Evolutionary conservation across 495 filamentous ascomycete genomes (phyloP).

Genomic region (Lepraria neglecta): DNA sequence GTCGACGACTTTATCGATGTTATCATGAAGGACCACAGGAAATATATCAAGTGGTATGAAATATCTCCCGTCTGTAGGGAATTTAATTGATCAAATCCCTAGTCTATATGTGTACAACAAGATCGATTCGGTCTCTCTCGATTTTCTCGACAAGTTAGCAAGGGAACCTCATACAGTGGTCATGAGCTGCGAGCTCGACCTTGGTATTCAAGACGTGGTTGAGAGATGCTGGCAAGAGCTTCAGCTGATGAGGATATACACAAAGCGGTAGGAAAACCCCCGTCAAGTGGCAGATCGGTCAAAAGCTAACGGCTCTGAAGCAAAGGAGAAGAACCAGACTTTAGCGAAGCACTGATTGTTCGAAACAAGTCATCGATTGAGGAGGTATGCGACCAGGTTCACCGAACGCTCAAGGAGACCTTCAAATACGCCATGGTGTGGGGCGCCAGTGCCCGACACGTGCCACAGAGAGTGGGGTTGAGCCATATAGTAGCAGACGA

Average conservation of each 20-base stretch:
- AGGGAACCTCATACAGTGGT: conserved; percentile 90
- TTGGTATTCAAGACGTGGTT: conserved; percentile 93
- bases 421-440: conserved; percentile 99
- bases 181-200: conserved; percentile 96
- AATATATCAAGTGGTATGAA: conserved; percentile 78
- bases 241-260: conserved; percentile 86
- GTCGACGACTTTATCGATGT: conserved; percentile 99
- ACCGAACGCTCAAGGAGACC: conserved; percentile 90
- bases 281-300: too few species aligned
- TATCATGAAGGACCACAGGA: conserved; percentile 97
- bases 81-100: too few species aligned
- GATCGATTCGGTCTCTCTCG: conserved; percentile 90
- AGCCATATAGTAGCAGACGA: conserved; percentile 84
- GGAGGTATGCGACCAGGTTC: conserved; percentile 94
- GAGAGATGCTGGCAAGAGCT: conserved; percentile 95
- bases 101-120: conserved; percentile 99
- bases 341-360: conserved; percentile 90
- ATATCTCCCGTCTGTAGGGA: not conserved
- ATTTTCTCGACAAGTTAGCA: conserved; percentile 86
- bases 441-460: conserved; percentile 91
- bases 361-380: conserved; percentile 81
- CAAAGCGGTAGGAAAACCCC: conserved; percentile 58
- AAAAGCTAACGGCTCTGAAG: conserved; percentile 31
- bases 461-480: conserved; percentile 89
- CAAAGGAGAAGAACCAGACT: conserved; percentile 87